Base-by-base conservation (phyloP, 192 early-diverging fungal genomes). In the Backusella liffmaniae region DNA sequence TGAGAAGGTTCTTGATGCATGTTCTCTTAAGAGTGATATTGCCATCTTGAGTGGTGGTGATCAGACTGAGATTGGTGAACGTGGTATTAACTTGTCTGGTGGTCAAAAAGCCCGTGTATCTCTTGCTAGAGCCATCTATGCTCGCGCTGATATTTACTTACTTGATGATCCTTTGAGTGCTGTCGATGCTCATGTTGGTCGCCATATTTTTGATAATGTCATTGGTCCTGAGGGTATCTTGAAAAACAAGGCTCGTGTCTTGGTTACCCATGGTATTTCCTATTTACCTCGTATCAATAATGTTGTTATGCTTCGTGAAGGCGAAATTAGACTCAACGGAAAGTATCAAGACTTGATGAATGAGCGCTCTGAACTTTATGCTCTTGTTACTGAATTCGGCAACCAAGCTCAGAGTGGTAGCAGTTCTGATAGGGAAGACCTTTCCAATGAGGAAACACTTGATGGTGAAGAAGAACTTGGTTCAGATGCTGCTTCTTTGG, bases 21-120 rank as follows among this genome's bases (percentile, higher is more conserved):
- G 98, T 82, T 91, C 93, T n/a, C 85, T 99, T 41, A 87, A 84
- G 32, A 87, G 86, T n/a, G 98, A 99, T 86, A 84, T 99, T 42
- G 91, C 90, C 18, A 94, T 96, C 16, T 80, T 98, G 66, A 84
- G 91, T 13, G 92, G 88, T 21, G 96, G 96, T 12, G 98, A 99
- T 83, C 79, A 90, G 81, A 96, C 95, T 8, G 97, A 99, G 77
- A 94, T 96, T 82, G 95, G 96, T 46, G 95, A 96, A 80, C 89
- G 90, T 73, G 97, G 97, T 35, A 91, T 96, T 76, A 97, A 93
- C 46, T 85, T 98, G 15, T 94, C 92, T 36, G 97, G 97, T 76
- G 97, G 97, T 16, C 97, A 98, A 70, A 96, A 95, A 79, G 90
- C 91, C 34, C 90, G 89, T 76, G 83, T 87, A 41, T 83, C 86